Base-by-base conservation (phyloP, 1,139 yeast species). In the Geotrichum histeridarum region DNA sequence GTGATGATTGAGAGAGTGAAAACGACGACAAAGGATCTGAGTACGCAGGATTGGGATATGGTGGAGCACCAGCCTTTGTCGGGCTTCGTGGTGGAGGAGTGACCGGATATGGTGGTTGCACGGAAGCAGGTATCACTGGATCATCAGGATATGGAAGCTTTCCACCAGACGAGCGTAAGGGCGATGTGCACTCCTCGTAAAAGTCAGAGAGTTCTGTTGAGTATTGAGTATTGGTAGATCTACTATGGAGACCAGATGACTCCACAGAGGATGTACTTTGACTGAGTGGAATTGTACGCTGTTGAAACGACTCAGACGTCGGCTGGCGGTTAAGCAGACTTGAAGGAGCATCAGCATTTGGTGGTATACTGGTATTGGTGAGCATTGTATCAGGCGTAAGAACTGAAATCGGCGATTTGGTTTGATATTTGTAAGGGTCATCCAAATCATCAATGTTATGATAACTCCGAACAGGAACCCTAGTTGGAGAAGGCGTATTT, bases 211-310 rank as follows among this genome's bases (percentile, higher is more conserved):
- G 14, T 11, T 51, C 50, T 3, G 44, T 46, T 5, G 56, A 50
- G 30, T 50, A 50, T 41, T 50, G 55, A 4, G 55, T 53, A n/a
- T 43, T 53, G 1, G 55, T 53, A 5, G 55, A 53, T n/a, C 50
- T 35, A 35, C 55, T 53, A 31, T 53, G 55, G 14, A 48, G n/a
- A 5, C 55, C 55, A 15, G 55, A 52, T 9, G 55, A 52, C 11
- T 51, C 48, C n/a, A 48, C 36, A 2, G 55, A 52, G 30, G 55
- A 52, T 5, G 50, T 45, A 4, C 48, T 50, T 15, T 49, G 54
- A 32, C 54, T 50, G 6, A 44, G 36, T 12, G 53, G 53, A 8
- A 42, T 41, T 8, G 53, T n/a, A 2, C 32, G 15, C 2, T 11
- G 18, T n/a, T 30, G 15, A 12, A 8, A 30, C 5, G 39, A 37